Base-by-base conservation (phyloP, 495 filamentous ascomycete species). In the Cercophora newfieldiana region DNA sequence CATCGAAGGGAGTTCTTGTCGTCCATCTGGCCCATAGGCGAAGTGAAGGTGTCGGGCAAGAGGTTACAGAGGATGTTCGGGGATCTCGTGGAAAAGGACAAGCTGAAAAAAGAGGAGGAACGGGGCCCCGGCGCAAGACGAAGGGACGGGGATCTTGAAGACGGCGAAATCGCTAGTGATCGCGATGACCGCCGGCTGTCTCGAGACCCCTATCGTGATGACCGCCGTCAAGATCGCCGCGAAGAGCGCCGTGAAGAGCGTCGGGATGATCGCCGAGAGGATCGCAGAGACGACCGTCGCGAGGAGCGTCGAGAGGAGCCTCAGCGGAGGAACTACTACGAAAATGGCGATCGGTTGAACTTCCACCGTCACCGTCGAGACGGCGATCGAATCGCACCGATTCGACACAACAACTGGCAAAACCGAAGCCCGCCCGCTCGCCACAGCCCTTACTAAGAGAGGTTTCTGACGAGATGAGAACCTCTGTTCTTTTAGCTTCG, bases 11-110 rank as follows among this genome's bases (percentile, higher is more conserved):
- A 75, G 49, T 78, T 78, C 50, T 58, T 78, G 58, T 75, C 76
- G n/a, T 74, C 72, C 8, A 78, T 78, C 59, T 78, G 76, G 76
- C 76, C 76, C n/a, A 65, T 78, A n/a, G 72, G 70, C n/a, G 71
- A 78, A 7, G 68, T 72, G n/a, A 75, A 67, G 53, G 75, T 78
- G 6, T 70, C 78, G 0, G 79, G 79, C 19, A 67, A 68, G 48
- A 72, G 80, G 31, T 70, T 86, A 14, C 78, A 81, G 64, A 69
- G 68, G 24, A 86, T 84, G 80, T 83, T 79, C 68, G 72, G 75
- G 21, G 78, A 78, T 57, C 73, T 86, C 49, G 37, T 72, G 19
- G 67, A 71, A 18, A 72, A 74, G 59, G 72, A 76, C 21, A 68
- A 71, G 44, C 24, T 19, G 21, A 68, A 69, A 56, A 67, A 68